These are phyloP conservation scores for Maudiozyma turicensis DNA, from an alignment of 805 yeast genomes.

Conservation along the genomic window DNA sequence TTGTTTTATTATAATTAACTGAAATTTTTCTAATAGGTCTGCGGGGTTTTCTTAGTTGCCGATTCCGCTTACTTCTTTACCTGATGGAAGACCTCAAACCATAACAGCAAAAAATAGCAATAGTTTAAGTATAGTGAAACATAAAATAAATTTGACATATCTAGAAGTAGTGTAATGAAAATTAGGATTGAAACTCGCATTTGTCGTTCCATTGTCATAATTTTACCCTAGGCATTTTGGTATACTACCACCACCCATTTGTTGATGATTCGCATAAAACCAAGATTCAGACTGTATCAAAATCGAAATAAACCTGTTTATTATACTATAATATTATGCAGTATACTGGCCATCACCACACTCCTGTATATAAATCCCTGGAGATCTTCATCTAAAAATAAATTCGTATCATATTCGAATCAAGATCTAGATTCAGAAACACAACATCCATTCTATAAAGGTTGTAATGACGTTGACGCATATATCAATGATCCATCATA, in stretches of 20 bases:
- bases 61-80: too few species aligned
- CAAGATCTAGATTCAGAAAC: conserved; percentile 13
- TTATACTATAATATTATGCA: background rate
- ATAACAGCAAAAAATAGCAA: too few species aligned
- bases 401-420: conserved; percentile 6
- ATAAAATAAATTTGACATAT: too few species aligned
- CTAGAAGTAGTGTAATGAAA: too few species aligned
- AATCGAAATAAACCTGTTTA: background rate
- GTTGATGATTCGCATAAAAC: background rate
- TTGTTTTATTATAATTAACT: too few species aligned
- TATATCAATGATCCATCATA: conserved; percentile 19
- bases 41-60: too few species aligned
- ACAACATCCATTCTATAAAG: conserved; percentile 40
- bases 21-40: too few species aligned
- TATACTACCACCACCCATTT: background rate
- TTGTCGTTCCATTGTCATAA: too few species aligned
- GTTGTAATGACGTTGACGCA: conserved; percentile 44
- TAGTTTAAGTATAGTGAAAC: too few species aligned
- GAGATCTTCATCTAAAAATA: background rate
- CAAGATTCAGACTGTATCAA: background rate
- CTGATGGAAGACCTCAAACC: too few species aligned
- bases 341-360: background rate
- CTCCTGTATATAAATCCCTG: background rate
- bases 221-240: background rate
- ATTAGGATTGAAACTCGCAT: too few species aligned